Evolutionary conservation across 257 asterid species (phyloP).

Genomic region (Solanum arcanum): DNA sequence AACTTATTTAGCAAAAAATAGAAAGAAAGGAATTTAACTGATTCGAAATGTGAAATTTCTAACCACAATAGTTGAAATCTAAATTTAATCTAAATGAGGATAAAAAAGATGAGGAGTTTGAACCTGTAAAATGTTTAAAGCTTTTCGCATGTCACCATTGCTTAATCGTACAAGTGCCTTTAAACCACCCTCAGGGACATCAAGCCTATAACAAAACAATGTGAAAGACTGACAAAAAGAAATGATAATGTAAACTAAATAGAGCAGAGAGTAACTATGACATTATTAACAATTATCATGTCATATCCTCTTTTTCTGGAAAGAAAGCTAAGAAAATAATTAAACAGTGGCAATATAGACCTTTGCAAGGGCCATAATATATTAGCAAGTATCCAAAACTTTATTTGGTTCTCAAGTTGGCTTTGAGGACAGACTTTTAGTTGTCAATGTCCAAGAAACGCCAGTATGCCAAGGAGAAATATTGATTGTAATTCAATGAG

Average conservation of each 20-base stretch:
- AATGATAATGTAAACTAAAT: neutral
- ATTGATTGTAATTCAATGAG: neutral
- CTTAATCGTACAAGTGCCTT: slow-evolving; percentile 88
- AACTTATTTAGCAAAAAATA: neutral
- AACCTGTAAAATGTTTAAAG: slow-evolving; percentile 94
- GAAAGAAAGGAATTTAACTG: neutral
- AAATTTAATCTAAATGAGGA: slow-evolving; percentile 3
- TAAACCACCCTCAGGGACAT: slow-evolving; percentile 78
- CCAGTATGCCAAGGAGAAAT: neutral
- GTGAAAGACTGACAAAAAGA: neutral
- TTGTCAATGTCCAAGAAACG: neutral
- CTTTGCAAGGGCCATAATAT: neutral
- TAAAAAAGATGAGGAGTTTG: neutral
- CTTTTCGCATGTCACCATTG: slow-evolving; percentile 97
- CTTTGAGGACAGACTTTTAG: neutral
- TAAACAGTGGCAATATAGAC: neutral
- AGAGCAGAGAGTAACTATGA: neutral
- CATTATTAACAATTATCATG: neutral
- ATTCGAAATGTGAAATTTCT: neutral
- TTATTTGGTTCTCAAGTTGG: neutral
- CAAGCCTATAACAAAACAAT: slow-evolving; percentile 44
- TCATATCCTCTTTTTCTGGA: neutral
- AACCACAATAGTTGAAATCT: neutral
- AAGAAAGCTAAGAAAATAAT: neutral
- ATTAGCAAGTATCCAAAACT: neutral